Base-by-base conservation (phyloP, 2,329 filamentous ascomycete genomes). In the Rutstroemia sp. region DNA sequence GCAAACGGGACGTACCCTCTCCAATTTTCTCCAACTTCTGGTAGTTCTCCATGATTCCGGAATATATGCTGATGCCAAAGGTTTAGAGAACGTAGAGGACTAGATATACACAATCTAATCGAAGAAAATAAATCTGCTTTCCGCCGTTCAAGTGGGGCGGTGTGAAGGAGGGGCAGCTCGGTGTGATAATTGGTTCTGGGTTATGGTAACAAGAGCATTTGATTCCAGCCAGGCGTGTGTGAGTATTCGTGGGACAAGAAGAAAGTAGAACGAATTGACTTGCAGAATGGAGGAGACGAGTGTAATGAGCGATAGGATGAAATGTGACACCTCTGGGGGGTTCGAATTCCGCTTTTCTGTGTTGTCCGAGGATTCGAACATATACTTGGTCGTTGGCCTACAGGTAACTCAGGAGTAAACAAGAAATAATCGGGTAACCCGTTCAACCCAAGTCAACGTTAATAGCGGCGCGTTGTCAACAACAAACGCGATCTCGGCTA, bases 21-120 rank as follows among this genome's bases (percentile, higher is more conserved):
- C 91, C 91, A 68, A 96, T 91, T 79, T 96, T 96, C 77, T 96
- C 91, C 69, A 96, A 82, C 77, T 95, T 95, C 75, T 95, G 89
- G 73, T 96, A 96, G 75, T 95, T 95, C 74, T 96, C 90, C 91
- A 96, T 95, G 64, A 59, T 55, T 71, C 51, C 58, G 51, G 27
- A 46, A 61, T 65, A 54, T 58, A n/a, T 54, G 39, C 55, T 59
- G 34, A 57, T 46, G 52, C 44, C 19, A 50, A 57, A 39, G 23
- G 54, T 44, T 53, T 61, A 68, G 65, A 34, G 66, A 68, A 63
- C 60, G 66, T 66, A 58, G 58, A 60, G 57, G 60, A 58, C 45
- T 39, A 30, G 48, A 14, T 30, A 30, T 51, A 25, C 17, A 45
- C 19, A 45, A 45, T 45, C 42, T 12, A 45, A 45, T 45, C 42